These are phyloP conservation scores for Saturnispora silvae DNA, from an alignment of 805 yeast species.

Conservation along the genomic window DNA sequence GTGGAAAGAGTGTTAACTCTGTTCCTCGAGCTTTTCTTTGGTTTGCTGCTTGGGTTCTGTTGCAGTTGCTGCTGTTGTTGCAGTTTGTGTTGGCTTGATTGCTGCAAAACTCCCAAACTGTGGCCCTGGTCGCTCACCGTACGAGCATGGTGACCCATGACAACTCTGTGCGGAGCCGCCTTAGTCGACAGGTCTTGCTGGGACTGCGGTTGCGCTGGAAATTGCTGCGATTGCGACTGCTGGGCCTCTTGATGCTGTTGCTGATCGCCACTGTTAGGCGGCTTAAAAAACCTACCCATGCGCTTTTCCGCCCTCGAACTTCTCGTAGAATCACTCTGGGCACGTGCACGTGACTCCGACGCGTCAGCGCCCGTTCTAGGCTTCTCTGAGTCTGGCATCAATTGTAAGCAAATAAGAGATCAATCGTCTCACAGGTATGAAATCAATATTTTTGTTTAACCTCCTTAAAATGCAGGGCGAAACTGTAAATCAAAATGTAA, in stretches of 20 bases:
- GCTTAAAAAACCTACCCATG: slow-evolving; percentile 25
- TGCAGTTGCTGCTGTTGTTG: background rate
- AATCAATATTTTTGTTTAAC: no score
- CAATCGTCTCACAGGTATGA: no score
- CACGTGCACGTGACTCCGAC: background rate
- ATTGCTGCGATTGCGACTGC: background rate
- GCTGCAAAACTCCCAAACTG: slow-evolving; percentile 1
- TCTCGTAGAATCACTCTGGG: slow-evolving; percentile 2
- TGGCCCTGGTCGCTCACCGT: slow-evolving; percentile 5
- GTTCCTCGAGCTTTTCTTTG: slow-evolving; percentile 6
- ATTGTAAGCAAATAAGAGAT: no score
- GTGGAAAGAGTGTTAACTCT: slow-evolving; percentile 9
- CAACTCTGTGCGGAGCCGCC: background rate
- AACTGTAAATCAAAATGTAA: no score
- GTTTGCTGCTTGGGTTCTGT: background rate
- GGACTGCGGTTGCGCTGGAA: background rate
- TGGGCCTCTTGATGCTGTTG: background rate
- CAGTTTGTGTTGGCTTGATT: background rate
- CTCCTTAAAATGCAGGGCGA: no score
- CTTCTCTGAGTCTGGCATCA: slow-evolving; percentile 4
- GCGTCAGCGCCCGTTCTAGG: background rate
- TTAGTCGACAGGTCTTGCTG: background rate
- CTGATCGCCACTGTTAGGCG: background rate
- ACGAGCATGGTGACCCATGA: slow-evolving; percentile 3
- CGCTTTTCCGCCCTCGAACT: slow-evolving; percentile 26